A percentile compares a stretch with the other conserved stretches of the same genome.
Conservation (phyloP, 768 basidiomycete genomes). For the Tricholoma matsutake region DNA sequence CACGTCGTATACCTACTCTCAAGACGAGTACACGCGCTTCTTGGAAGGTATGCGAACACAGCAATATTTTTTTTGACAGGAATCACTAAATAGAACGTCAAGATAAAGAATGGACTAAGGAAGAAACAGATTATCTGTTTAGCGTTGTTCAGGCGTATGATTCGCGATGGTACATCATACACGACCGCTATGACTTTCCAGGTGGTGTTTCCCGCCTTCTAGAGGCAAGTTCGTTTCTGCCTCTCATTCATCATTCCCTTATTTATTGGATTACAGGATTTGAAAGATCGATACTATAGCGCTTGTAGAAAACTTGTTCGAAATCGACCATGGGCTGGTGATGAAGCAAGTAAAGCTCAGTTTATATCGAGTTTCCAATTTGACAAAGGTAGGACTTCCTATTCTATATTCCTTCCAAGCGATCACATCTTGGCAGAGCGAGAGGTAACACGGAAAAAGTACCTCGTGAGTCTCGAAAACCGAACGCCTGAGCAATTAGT, state of each 20-base stretch:
- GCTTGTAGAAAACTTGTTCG: slow-evolving; percentile 87
- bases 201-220: slow-evolving; percentile 53
- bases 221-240: slow-evolving; percentile 49
- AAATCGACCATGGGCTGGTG: slow-evolving; percentile 80
- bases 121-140: slow-evolving; percentile 94
- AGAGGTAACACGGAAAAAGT: slow-evolving; percentile 84
- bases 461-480: slow-evolving; percentile 81
- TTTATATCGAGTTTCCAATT: slow-evolving; percentile 75
- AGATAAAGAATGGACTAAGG: slow-evolving; percentile 88
- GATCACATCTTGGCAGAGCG: slow-evolving; percentile 51
- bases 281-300: slow-evolving; percentile 93
- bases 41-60: slow-evolving; percentile 55
- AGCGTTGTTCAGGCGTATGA: slow-evolving; percentile 77
- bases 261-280: slow-evolving; percentile 49
- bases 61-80: neutral
- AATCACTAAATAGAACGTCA: neutral
- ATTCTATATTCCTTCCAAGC: neutral
- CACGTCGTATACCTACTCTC: slow-evolving; percentile 66
- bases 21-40: slow-evolving; percentile 83
- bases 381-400: slow-evolving; percentile 67
- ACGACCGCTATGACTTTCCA: slow-evolving; percentile 84
- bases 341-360: slow-evolving; percentile 66
- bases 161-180: slow-evolving; percentile 82
- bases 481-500: slow-evolving; percentile 88
- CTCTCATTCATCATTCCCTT: neutral